These are phyloP conservation scores for Russula dissimulans DNA, from an alignment of 768 basidiomycete species.

Conservation along the genomic window DNA sequence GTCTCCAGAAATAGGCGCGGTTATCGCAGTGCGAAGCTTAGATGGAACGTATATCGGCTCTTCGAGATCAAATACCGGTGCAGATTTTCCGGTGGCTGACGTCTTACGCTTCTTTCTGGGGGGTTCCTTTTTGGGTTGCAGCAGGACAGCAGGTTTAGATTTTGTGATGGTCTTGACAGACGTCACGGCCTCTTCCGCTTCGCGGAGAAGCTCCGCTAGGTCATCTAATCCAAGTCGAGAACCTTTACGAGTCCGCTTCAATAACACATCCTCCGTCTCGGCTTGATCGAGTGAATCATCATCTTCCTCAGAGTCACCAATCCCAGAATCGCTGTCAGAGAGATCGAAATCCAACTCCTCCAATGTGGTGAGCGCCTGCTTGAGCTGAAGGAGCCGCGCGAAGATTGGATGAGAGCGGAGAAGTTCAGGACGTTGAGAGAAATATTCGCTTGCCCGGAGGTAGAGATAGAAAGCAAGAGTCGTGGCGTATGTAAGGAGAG, in stretches of 20 bases:
- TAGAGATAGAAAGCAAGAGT: conserved; percentile 89
- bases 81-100: conserved; percentile 22
- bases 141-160: conserved; percentile 16
- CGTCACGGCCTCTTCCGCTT: conserved; percentile 17
- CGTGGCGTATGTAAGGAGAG: conserved; percentile 82
- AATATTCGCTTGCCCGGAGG: conserved; percentile 63
- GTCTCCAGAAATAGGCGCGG: conserved; percentile 18
- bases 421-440: conserved; percentile 48
- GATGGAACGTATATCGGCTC: conserved; percentile 60
- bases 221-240: conserved; percentile 12
- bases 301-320: conserved; percentile 39
- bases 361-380: conserved; percentile 69
- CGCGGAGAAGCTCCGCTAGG: conserved; percentile 13
- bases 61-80: conserved; percentile 60
- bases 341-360: conserved; percentile 78
- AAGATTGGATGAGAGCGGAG: conserved; percentile 67
- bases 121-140: conserved; percentile 20
- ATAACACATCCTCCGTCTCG: conserved; percentile 36
- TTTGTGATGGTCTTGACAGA: conserved; percentile 14
- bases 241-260: conserved; percentile 5
- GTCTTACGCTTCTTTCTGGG: conserved; percentile 58
- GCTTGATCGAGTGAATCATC: conserved; percentile 33
- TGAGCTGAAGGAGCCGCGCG: conserved; percentile 68
- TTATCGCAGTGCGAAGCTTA: conserved; percentile 15
- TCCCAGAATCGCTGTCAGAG: conserved; percentile 28